A percentile compares a stretch with the other conserved stretches of the same genome.
These are phyloP conservation scores for Saccharomycopsis guyanensis DNA, from an alignment of 805 yeast species.

Conservation along the genomic window DNA sequence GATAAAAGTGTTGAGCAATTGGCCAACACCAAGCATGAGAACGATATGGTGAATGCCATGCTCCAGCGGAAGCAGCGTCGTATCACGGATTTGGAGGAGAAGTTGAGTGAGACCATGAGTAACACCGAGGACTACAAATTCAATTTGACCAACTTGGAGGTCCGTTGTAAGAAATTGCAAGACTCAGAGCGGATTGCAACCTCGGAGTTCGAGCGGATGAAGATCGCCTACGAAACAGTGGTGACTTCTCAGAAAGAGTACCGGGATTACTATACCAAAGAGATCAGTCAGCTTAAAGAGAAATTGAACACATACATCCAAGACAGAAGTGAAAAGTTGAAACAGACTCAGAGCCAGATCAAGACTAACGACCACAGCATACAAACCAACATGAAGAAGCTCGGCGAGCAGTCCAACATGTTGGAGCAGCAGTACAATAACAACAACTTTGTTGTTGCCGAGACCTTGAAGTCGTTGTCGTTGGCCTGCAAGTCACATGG, in stretches of 20 bases:
- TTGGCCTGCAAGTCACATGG: slow-evolving; percentile 40
- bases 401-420: slow-evolving; percentile 39
- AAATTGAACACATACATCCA: slow-evolving; percentile 33
- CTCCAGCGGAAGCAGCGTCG: slow-evolving; percentile 65
- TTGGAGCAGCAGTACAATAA: slow-evolving; percentile 42
- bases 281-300: slow-evolving; percentile 33
- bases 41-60: slow-evolving; percentile 63
- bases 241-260: slow-evolving; percentile 45
- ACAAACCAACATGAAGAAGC: slow-evolving; percentile 40
- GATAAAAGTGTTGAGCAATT: slow-evolving; percentile 54
- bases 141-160: slow-evolving; percentile 42
- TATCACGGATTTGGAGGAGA: slow-evolving; percentile 56
- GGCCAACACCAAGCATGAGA: slow-evolving; percentile 68
- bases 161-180: slow-evolving; percentile 41
- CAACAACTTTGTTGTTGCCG: slow-evolving; percentile 38
- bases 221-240: slow-evolving; percentile 52
- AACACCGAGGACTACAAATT: slow-evolving; percentile 41
- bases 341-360: slow-evolving; percentile 32
- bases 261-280: slow-evolving; percentile 39
- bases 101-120: slow-evolving; percentile 40
- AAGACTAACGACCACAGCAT: slow-evolving; percentile 42
- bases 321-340: slow-evolving; percentile 31
- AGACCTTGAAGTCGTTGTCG: slow-evolving; percentile 38
- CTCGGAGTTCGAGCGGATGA: slow-evolving; percentile 48
- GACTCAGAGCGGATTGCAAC: slow-evolving; percentile 37